Base-by-base conservation (phyloP, 108 stramenopile species). In the Nitzschia inconspicua region DNA sequence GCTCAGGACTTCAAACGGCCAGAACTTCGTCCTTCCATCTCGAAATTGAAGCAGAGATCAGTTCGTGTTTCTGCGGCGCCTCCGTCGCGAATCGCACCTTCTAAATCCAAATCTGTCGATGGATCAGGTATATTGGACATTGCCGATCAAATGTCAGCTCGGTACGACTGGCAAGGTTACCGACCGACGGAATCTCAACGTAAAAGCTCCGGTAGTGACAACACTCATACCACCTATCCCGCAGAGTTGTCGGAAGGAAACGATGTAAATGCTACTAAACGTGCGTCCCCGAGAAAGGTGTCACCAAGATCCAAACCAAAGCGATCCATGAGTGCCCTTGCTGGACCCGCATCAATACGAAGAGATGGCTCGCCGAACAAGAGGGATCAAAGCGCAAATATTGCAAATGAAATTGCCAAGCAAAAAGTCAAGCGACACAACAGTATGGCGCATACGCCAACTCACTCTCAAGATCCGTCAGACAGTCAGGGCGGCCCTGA, bases 361-460 rank as follows among this genome's bases (percentile, higher is more conserved):
- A 63, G 46, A 9, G 54, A 64, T 23, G 39, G 32, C 29, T 20
- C 26, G 52, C 26, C 26, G 28, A 8, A 20, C 9, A 43, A 49
- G n/a, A n/a, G n/a, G n/a, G n/a, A n/a, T n/a, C 36, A 7, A 37
- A 48, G 47, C 18, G 39, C 44, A 16, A 55, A 57, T 23, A 57
- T 32, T 20, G 37, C 28, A 40, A 47, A 66, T 28, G 54, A 55
- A 28, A 35, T 44, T 26, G 31, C 27, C 14, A 55, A 20, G 35
- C 34, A 28, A 6, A 66, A 66, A 57, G 27, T 55, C 4, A 66
- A 49, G 46, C 19, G 56, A 48, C 48, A 57, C 37, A 66, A 41
- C 13, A 40, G 55, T 6, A 16, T 36, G 32, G 34, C 40, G 26
- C 27, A 49, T 2, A 19, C 22, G 1, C 9, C 28, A 28, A 23